Evolutionary conservation across 2,329 filamentous ascomycete species (phyloP).

Genomic region (Aspergillus piperis): DNA sequence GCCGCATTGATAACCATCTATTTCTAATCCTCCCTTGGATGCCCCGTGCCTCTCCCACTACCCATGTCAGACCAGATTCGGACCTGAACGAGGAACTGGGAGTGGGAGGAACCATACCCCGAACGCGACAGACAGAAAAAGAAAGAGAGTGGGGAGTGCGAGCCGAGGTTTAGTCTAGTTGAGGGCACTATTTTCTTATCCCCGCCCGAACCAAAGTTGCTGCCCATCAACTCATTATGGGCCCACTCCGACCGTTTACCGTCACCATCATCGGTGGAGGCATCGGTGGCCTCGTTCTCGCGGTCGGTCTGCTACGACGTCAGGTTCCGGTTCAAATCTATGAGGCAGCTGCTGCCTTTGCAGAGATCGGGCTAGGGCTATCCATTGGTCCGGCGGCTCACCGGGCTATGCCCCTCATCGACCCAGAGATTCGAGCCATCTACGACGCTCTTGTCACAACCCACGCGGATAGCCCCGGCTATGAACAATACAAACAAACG

Average conservation of each 20-base stretch:
- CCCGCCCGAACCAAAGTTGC: not conserved
- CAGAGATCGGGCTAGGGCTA: constrained; percentile 61
- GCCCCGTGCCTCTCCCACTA: not conserved
- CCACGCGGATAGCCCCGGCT: constrained; percentile 36
- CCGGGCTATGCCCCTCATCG: constrained; percentile 57
- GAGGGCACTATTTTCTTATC: not conserved
- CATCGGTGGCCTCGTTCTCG: constrained; percentile 58
- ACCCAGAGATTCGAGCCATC: constrained; percentile 40
- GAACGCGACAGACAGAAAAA: not conserved
- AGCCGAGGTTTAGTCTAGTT: not conserved
- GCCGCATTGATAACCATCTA: not conserved
- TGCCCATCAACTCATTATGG: not conserved
- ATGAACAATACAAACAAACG: constrained; percentile 30
- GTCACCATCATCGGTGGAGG: constrained; percentile 63
- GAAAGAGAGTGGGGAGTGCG: not conserved
- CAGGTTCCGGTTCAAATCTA: constrained; percentile 55
- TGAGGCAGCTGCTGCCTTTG: constrained; percentile 57
- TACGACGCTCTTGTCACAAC: constrained; percentile 36
- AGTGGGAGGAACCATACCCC: not conserved
- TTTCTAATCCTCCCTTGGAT: not conserved
- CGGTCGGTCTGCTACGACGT: constrained; percentile 52
- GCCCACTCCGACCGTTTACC: constrained; percentile 39
- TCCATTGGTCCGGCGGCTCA: constrained; percentile 59
- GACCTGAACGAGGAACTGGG: not conserved
- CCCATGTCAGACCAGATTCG: not conserved